phyloP scores from a whole-genome alignment of 805 yeast genomes.

The Ogataea haglerorum region DNA sequence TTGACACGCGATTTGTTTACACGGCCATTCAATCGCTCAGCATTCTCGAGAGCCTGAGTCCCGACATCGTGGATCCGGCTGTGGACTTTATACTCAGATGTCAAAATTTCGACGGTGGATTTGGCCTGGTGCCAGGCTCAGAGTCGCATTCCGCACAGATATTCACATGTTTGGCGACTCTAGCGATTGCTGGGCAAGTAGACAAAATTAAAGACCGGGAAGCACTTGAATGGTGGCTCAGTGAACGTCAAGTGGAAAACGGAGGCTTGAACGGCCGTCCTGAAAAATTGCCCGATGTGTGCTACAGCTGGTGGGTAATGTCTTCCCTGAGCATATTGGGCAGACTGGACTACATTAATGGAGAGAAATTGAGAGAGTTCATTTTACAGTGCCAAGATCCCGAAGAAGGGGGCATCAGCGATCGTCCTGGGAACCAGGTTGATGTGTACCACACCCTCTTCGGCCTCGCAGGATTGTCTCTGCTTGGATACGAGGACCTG shows the following conservation, averaged over 20 bases:
- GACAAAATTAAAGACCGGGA: conserved; percentile 44
- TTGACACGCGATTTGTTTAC: conserved; percentile 88
- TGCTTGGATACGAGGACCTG: conserved; percentile 61
- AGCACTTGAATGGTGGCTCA: conserved; percentile 75
- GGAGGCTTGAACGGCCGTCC: conserved; percentile 98
- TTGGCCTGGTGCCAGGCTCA: conserved; percentile 90
- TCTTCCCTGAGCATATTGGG: conserved; percentile 68
- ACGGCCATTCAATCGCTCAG: conserved; percentile 73
- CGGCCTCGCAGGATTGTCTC: conserved; percentile 82
- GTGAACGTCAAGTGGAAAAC: conserved; percentile 79
- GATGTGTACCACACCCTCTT: conserved; percentile 93
- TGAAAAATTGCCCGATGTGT: conserved; percentile 93
- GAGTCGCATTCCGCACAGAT: conserved; percentile 94
- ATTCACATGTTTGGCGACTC: conserved; percentile 78
- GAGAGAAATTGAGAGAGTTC: conserved; percentile 55
- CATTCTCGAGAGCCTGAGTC: conserved; percentile 56
- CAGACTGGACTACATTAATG: conserved; percentile 75
- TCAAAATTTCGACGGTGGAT: conserved; percentile 93
- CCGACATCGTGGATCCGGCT: conserved; percentile 53
- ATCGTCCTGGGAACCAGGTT: conserved; percentile 83
- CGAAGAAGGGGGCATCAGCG: conserved; percentile 85
- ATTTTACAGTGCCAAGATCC: conserved; percentile 76
- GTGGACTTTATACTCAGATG: conserved; percentile 63
- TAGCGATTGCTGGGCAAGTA: conserved; percentile 63
- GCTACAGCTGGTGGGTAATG: conserved; percentile 97